Base-by-base conservation (phyloP, 179 eudicot genomes). In the Nepenthes alata region DNA sequence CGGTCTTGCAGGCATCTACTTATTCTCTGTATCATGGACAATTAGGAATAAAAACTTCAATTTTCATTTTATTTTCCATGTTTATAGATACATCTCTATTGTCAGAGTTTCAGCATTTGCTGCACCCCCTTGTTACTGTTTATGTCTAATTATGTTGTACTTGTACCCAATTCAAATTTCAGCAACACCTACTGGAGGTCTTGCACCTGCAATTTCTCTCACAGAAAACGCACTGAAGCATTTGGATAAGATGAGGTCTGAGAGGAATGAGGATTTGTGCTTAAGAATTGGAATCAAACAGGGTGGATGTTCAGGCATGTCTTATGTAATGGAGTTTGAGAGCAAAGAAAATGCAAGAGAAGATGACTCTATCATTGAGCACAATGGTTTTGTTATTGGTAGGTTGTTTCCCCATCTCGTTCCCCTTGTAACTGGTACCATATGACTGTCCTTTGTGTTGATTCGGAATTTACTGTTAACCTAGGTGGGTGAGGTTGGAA, bases 241-340 rank as follows among this genome's bases (percentile, higher is more conserved):
- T 77, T 77, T 94, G 77, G 87, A 72, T 74, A 85, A 83, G 77
- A 90, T 94, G 80, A 80, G 79, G 71, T 73, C 87, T 16, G 99
- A 90, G 50, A 58, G 72, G 52, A 79, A 72, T 65, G 91, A 87
- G 64, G 94, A 94, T 69, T 70, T 94, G 64, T 81, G 86, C 78
- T 83, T 94, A 57, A 83, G 99, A 74, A 87, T 94, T 61, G 99
- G 99, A 41, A 96, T 94, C 50, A 94, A 81, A 74, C 97, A 94
- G 65, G 99, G 99, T 76, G 97, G 99, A 64, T 94, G 99, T 80
- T 94, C 99, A 25, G 99, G 99, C 49, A 77, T 94, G 96, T 94
- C 99, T 51, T 94, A 94, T 74, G 78, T 84, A 10, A 94, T 94
- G 99, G 97, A 94, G 78, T 94, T 94, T 66, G 99, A 94, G 78